Percentiles rank a stretch among this genome's conserved stretches.
Evolutionary conservation across 2,329 filamentous ascomycete genomes (phyloP).

Genomic region (Trichoderma sp.): DNA sequence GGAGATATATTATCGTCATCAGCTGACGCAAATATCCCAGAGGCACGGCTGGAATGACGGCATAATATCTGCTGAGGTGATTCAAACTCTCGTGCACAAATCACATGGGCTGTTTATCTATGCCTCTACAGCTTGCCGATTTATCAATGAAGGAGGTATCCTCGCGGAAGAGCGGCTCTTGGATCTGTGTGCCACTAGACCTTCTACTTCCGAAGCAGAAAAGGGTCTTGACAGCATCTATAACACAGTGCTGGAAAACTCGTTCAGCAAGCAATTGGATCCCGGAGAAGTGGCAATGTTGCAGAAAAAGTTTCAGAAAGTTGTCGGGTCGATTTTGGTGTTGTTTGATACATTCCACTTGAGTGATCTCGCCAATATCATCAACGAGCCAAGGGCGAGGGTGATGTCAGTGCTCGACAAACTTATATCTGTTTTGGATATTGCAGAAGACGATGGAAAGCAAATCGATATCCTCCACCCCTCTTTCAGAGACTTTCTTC

Average conservation of each 20-base stretch:
- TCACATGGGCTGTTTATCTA: background rate
- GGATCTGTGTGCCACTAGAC: background rate
- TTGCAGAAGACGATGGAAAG: background rate
- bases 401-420: background rate
- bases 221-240: background rate
- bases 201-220: background rate
- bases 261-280: background rate
- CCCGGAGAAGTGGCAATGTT: background rate
- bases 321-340: background rate
- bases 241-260: background rate
- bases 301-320: background rate
- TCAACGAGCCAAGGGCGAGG: background rate
- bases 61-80: background rate
- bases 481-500: background rate
- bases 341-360: background rate
- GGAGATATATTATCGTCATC: background rate
- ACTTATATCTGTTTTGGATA: background rate
- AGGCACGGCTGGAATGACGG: background rate
- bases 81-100: background rate
- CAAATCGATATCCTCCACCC: background rate
- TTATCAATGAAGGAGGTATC: background rate
- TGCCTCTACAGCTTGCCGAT: background rate
- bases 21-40: background rate
- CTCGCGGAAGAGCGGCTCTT: background rate
- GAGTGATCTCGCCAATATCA: background rate